These are phyloP conservation scores for Poronia punctata DNA, from an alignment of 495 filamentous ascomycete species.

Conservation along the genomic window DNA sequence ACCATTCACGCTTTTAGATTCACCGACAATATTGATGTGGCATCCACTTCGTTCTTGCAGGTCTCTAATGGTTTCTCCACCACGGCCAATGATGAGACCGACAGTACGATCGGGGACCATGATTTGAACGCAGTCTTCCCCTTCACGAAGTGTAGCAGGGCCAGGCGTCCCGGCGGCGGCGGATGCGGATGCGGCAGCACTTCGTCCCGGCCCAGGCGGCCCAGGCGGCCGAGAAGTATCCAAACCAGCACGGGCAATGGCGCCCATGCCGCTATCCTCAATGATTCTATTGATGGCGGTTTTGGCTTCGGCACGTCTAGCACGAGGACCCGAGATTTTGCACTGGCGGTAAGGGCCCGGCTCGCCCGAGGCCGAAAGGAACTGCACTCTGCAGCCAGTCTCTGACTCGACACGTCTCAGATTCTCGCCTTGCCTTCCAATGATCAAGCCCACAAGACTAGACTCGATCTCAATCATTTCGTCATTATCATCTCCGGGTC, in stretches of 20 bases:
- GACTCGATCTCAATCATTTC: constrained; percentile 74
- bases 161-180: constrained; percentile 13
- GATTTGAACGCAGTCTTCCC: constrained; percentile 71
- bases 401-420: constrained; percentile 69
- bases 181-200: constrained; percentile 15
- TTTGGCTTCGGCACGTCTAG: constrained; percentile 62
- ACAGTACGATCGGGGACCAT: constrained; percentile 88
- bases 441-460: constrained; percentile 72
- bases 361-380: constrained; percentile 62
- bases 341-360: constrained; percentile 63
- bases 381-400: constrained; percentile 71
- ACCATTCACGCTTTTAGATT: constrained; percentile 78
- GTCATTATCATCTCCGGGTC: constrained; percentile 54
- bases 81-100: constrained; percentile 76
- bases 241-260: constrained; percentile 33
- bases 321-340: constrained; percentile 64
- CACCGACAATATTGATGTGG: constrained; percentile 82
- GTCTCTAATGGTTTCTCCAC: constrained; percentile 83
- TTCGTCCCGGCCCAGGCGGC: constrained; percentile 16
- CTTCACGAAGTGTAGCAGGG: constrained; percentile 52
- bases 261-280: constrained; percentile 67
- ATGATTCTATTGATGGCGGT: constrained; percentile 73
- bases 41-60: constrained; percentile 78
- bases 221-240: constrained; percentile 20
- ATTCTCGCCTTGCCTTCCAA: constrained; percentile 77